phyloP scores from a whole-genome alignment of 2,329 filamentous ascomycete species.

The Daldinia sp. region DNA sequence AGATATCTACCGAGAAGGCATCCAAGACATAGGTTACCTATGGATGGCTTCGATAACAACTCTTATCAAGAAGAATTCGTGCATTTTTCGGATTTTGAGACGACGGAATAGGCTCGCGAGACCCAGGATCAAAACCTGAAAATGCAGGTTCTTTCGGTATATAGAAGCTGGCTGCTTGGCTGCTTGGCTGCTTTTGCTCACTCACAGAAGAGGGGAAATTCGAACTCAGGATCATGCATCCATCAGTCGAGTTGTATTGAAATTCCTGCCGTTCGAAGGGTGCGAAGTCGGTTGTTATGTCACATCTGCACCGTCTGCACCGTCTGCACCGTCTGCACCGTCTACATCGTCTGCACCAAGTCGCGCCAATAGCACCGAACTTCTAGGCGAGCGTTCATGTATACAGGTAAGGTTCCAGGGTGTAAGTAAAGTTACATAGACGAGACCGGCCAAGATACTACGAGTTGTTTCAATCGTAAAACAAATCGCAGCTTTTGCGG shows the following conservation, averaged over 20 bases:
- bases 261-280: background rate
- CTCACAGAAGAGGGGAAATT: background rate
- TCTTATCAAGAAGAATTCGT: background rate
- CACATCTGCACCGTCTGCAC: background rate
- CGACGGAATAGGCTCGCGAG: background rate
- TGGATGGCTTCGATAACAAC: background rate
- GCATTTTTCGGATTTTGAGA: background rate
- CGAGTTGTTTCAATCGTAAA: constrained; percentile 1
- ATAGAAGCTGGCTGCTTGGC: too few species aligned
- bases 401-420: background rate
- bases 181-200: background rate
- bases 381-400: too few species aligned
- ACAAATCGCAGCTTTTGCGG: background rate
- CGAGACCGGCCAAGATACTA: background rate
- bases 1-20: constrained; percentile 37
- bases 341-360: too few species aligned
- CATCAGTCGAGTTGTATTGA: background rate
- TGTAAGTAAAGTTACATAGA: background rate
- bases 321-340: too few species aligned
- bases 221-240: background rate
- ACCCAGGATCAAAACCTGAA: background rate
- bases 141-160: background rate
- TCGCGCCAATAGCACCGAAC: too few species aligned
- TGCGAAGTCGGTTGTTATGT: background rate
- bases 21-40: constrained; percentile 26